phyloP scores from a whole-genome alignment of 2,329 filamentous ascomycete species.

The Huntiella bhutanensis region DNA sequence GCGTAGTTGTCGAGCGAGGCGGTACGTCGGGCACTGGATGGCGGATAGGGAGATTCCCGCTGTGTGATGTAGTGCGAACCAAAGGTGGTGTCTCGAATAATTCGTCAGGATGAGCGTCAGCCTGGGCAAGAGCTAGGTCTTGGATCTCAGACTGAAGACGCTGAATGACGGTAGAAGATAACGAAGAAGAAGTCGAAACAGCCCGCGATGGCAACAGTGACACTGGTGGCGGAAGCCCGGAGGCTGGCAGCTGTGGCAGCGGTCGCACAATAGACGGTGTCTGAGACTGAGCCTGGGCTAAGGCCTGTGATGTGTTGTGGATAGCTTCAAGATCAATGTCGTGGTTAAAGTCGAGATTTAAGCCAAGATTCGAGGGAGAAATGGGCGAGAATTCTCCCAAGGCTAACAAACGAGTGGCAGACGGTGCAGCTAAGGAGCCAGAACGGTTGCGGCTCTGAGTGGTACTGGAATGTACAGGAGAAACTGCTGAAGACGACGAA shows the following conservation, averaged over 20 bases:
- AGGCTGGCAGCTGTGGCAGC: background rate
- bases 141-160: slow-evolving; percentile 11
- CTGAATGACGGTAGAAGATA: slow-evolving; percentile 11
- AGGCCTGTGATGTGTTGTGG: background rate
- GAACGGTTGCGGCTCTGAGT: too few species aligned
- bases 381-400: slow-evolving; percentile 7
- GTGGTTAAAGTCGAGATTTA: slow-evolving; percentile 4
- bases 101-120: slow-evolving; percentile 11
- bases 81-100: slow-evolving; percentile 19
- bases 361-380: slow-evolving; percentile 1
- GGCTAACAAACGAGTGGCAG: slow-evolving; percentile 2
- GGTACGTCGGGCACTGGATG: slow-evolving; percentile 46
- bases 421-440: background rate
- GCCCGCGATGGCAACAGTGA: background rate
- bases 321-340: slow-evolving; percentile 1
- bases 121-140: background rate
- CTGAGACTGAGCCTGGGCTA: background rate
- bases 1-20: slow-evolving; percentile 40
- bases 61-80: slow-evolving; percentile 26
- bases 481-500: too few species aligned
- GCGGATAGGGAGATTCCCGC: slow-evolving; percentile 26
- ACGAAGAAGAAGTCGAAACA: slow-evolving; percentile 5
- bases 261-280: background rate
- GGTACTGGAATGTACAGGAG: too few species aligned
- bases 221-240: background rate